These are phyloP conservation scores for Quercus lobata DNA, from an alignment of 331 rosid species.

Conservation along the genomic window DNA sequence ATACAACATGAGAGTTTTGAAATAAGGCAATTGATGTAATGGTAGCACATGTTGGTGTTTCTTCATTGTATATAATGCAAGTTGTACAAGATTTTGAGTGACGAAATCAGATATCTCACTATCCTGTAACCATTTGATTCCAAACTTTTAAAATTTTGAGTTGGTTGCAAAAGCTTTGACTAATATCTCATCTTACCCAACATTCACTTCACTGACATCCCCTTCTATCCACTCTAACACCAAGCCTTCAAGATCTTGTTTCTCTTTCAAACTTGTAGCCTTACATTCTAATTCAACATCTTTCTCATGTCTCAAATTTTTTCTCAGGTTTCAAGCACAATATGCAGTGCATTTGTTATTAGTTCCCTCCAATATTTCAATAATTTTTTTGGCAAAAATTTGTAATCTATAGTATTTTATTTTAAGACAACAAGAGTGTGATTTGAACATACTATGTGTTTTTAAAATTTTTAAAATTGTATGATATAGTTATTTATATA, in stretches of 20 bases:
- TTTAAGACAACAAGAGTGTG: too few species aligned
- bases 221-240: accelerated
- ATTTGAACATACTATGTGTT: too few species aligned
- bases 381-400: too few species aligned
- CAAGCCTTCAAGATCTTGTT: background rate
- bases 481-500: too few species aligned
- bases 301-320: background rate
- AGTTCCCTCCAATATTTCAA: too few species aligned
- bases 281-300: background rate
- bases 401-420: too few species aligned
- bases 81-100: background rate
- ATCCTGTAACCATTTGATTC: accelerated
- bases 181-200: background rate
- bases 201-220: background rate
- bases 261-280: background rate
- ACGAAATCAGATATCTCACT: background rate
- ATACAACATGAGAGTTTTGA: accelerated
- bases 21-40: background rate
- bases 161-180: background rate
- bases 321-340: too few species aligned
- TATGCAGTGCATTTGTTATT: too few species aligned
- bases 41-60: background rate
- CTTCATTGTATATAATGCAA: accelerated
- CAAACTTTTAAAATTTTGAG: background rate
- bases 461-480: too few species aligned